Percentiles rank a stretch among this genome's conserved stretches.
These are phyloP conservation scores for Irpex sp. DNA, from an alignment of 1,284 basidiomycete species.

Conservation along the genomic window DNA sequence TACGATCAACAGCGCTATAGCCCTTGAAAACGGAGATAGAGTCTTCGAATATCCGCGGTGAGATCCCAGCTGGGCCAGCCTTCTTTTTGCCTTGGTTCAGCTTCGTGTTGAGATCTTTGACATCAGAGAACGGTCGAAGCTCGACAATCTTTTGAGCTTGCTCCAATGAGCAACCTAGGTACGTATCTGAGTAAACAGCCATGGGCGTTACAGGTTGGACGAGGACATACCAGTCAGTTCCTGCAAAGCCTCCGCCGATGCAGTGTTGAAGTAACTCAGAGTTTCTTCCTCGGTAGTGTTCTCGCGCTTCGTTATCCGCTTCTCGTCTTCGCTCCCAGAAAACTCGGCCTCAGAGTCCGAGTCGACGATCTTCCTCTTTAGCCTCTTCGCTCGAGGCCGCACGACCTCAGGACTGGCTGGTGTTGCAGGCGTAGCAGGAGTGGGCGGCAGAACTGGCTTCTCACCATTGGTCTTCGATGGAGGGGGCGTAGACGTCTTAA, in stretches of 20 bases:
- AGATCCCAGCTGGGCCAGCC: conserved; percentile 76
- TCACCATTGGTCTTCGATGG: conserved; percentile 12
- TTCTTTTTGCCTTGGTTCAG: conserved; percentile 84
- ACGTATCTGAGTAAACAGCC: neutral
- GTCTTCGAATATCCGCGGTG: conserved; percentile 87
- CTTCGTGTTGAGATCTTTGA: conserved; percentile 78
- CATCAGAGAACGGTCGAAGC: conserved; percentile 77
- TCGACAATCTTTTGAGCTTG: conserved; percentile 83
- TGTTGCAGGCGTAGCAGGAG: conserved; percentile 38
- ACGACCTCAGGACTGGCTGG: conserved; percentile 39
- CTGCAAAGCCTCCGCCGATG: conserved; percentile 70
- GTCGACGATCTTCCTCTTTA: conserved; percentile 56
- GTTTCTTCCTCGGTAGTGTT: conserved; percentile 44
- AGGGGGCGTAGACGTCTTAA: conserved; percentile 17
- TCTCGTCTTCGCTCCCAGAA: conserved; percentile 32
- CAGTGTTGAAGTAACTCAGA: conserved; percentile 85
- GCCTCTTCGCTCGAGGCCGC: conserved; percentile 43
- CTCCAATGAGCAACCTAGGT: conserved; percentile 73
- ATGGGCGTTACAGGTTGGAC: conserved; percentile 13
- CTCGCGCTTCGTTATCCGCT: conserved; percentile 17
- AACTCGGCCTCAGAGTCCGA: conserved; percentile 62
- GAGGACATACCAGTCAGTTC: conserved; percentile 79
- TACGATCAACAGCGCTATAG: conserved; percentile 87
- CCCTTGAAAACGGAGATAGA: conserved; percentile 87
- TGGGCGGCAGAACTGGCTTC: conserved; percentile 19